A percentile compares a stretch with the other conserved stretches of the same genome.
Conservation (phyloP, 306 rosid species). For the Citrullus amarus region DNA sequence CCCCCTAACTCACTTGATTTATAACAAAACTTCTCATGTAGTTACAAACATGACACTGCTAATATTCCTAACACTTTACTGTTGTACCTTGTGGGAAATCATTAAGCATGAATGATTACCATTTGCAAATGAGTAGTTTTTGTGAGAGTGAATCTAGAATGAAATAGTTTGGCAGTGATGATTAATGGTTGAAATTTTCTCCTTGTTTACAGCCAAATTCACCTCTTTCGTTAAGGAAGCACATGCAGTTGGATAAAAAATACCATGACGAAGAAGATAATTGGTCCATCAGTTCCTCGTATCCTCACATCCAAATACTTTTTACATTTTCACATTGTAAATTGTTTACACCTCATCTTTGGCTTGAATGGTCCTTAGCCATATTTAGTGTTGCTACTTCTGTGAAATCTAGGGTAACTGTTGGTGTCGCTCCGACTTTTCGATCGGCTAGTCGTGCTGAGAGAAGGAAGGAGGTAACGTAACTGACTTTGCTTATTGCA, state of each 20-base stretch:
- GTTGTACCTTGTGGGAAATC: not conserved
- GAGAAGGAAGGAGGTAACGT: slow-evolving; percentile 82
- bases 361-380: slow-evolving; percentile 34
- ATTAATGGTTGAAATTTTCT: slow-evolving; percentile 1
- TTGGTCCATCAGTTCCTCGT: slow-evolving; percentile 84
- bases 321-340: not conserved
- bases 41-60: not conserved
- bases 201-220: slow-evolving; percentile 48
- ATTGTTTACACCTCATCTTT: not conserved
- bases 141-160: not conserved
- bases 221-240: slow-evolving; percentile 52
- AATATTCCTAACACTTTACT: not conserved
- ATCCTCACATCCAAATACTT: slow-evolving; percentile 28
- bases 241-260: slow-evolving; percentile 43
- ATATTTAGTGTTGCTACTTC: slow-evolving; percentile 52
- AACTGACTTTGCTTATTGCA: not conserved
- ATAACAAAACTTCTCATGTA: not conserved
- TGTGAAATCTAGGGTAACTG: slow-evolving; percentile 59
- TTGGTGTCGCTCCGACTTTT: slow-evolving; percentile 81
- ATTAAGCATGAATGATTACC: not conserved
- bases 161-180: not conserved
- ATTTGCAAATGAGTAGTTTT: not conserved
- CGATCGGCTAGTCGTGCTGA: slow-evolving; percentile 59
- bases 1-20: not conserved
- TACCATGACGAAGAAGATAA: slow-evolving; percentile 72